Percentiles rank a stretch among this genome's conserved stretches.
phyloP scores from a whole-genome alignment of 2,329 filamentous ascomycete genomes.

The Colletotrichum tofieldiae region DNA sequence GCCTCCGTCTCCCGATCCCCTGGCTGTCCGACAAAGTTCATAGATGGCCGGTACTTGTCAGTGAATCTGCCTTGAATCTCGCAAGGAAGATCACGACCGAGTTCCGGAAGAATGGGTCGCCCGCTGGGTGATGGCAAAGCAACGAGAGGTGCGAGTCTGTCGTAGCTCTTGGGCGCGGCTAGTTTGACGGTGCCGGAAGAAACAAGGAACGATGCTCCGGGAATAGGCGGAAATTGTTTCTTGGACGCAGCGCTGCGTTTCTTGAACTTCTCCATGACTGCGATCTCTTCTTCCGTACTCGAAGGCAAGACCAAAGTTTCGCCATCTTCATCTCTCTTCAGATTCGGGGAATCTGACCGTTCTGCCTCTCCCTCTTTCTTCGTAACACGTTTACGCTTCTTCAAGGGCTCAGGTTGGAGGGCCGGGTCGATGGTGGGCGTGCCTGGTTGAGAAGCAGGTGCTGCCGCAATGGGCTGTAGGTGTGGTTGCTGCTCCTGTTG shows the following conservation, averaged over 20 bases:
- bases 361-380: conserved; percentile 50
- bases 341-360: conserved; percentile 50
- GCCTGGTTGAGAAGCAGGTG: conserved; percentile 42
- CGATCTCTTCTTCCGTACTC: conserved; percentile 45
- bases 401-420: conserved; percentile 50
- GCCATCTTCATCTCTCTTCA: conserved; percentile 55
- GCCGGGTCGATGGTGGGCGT: conserved; percentile 36
- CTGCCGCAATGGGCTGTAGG: conserved; percentile 31
- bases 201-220: conserved; percentile 57
- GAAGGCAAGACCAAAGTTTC: conserved; percentile 47
- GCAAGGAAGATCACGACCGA: conserved; percentile 58
- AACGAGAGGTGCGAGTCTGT: conserved; percentile 61
- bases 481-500: conserved; percentile 23
- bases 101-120: conserved; percentile 56
- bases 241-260: conserved; percentile 57
- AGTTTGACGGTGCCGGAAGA: conserved; percentile 59
- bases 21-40: conserved; percentile 55
- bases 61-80: conserved; percentile 62
- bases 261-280: conserved; percentile 55
- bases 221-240: conserved; percentile 56
- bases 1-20: conserved; percentile 61
- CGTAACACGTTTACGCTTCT: conserved; percentile 56
- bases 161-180: conserved; percentile 61
- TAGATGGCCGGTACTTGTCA: conserved; percentile 57
- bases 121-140: conserved; percentile 58